Evolutionary conservation across 495 filamentous ascomycete species (phyloP).

Genomic region (Daldinia grandis): DNA sequence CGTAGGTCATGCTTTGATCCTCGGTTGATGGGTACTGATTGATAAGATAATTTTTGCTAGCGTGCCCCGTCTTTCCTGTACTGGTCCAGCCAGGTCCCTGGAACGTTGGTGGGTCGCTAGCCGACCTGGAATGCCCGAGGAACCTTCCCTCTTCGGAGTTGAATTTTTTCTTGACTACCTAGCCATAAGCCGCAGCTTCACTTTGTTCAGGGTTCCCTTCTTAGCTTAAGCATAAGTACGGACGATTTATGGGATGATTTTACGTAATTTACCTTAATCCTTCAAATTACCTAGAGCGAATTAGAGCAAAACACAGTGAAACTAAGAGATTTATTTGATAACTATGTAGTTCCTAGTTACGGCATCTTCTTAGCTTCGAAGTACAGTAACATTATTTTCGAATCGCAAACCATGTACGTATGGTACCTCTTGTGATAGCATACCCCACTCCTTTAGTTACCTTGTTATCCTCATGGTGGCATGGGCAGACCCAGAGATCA

Average conservation of each 20-base stretch:
- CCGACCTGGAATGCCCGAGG: conserved; percentile 32
- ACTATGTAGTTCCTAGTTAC: background rate
- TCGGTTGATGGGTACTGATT: conserved; percentile 36
- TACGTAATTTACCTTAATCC: conserved; percentile 24
- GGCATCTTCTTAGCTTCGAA: conserved; percentile 7
- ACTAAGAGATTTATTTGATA: background rate
- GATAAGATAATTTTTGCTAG: conserved; percentile 40
- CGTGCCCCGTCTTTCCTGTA: conserved; percentile 18
- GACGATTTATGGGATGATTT: conserved; percentile 4
- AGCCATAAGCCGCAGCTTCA: conserved; percentile 8
- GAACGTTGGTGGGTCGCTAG: background rate
- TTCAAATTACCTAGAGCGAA: background rate
- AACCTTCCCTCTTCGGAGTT: conserved; percentile 33
- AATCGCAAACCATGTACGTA: background rate
- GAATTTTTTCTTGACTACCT: background rate
- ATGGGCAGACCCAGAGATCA: conserved; percentile 32
- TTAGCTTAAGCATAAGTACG: conserved; percentile 29
- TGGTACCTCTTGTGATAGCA: background rate
- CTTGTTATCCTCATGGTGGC: background rate
- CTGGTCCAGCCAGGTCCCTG: background rate
- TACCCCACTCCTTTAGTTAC: conserved; percentile 33
- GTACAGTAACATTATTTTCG: no score
- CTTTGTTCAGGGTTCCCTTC: conserved; percentile 17
- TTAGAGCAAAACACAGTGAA: background rate
- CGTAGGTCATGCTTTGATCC: conserved; percentile 26